Evolutionary conservation across 1,284 basidiomycete genomes (phyloP).

Genomic region (Austroboletus niveus): DNA sequence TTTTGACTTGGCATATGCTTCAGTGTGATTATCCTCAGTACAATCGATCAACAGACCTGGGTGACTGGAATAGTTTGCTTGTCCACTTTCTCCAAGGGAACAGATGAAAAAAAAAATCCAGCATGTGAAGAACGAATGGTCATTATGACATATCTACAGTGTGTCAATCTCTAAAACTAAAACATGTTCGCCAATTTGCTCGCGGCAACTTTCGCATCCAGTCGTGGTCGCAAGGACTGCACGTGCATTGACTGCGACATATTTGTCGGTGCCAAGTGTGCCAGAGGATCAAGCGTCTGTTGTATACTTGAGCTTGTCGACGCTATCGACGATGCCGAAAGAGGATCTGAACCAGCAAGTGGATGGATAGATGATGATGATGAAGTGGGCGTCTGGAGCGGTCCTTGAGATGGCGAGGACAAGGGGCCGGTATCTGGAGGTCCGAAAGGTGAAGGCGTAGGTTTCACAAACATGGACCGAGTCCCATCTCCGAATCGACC

Average conservation of each 20-base stretch:
- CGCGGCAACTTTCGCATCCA: constrained; percentile 81
- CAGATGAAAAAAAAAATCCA: constrained; percentile 14
- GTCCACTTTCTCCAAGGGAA: not conserved
- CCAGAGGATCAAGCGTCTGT: constrained; percentile 58
- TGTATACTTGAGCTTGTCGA: constrained; percentile 16
- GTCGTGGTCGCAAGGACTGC: constrained; percentile 60
- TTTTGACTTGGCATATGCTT: no score
- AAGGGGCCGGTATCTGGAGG: constrained; percentile 30
- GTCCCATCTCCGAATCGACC: constrained; percentile 69
- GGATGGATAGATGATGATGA: constrained; percentile 13
- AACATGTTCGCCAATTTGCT: constrained; percentile 87
- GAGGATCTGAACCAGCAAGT: constrained; percentile 18
- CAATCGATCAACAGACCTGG: no score
- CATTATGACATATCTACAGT: not conserved
- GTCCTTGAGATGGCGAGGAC: constrained; percentile 31
- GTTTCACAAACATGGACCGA: constrained; percentile 71
- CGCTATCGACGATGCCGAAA: constrained; percentile 15
- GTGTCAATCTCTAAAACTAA: constrained; percentile 30
- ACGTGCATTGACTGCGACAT: constrained; percentile 69
- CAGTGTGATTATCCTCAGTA: no score
- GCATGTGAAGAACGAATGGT: constrained; percentile 15
- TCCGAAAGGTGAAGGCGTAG: constrained; percentile 37
- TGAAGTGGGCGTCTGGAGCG: constrained; percentile 19
- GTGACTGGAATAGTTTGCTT: not conserved
- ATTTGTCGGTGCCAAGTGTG: constrained; percentile 50